Conservation (phyloP, 2,329 filamentous ascomycete species). For the Aureobasidium musti region DNA sequence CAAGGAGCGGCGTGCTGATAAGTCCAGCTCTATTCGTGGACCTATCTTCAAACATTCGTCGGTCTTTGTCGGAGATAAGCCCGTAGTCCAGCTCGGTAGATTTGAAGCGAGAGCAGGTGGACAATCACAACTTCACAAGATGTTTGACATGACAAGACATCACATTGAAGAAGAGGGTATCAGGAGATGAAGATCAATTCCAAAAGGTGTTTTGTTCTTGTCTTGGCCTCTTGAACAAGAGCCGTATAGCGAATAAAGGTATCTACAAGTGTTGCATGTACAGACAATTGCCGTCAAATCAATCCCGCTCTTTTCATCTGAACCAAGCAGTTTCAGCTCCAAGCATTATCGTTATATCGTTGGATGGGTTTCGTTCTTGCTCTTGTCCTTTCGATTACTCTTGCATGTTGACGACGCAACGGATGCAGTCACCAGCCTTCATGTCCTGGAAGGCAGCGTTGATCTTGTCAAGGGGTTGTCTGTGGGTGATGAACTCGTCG, state of each 20-base stretch:
- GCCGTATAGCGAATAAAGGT: conserved; percentile 14
- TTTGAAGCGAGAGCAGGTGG: not conserved
- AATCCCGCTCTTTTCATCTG: conserved; percentile 8
- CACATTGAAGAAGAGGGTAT: not conserved
- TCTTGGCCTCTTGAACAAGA: conserved; percentile 1
- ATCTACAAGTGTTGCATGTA: conserved; percentile 24
- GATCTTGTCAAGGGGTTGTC: conserved; percentile 77
- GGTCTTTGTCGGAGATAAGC: conserved; percentile 2
- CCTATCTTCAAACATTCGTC: not conserved
- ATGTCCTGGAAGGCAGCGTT: conserved; percentile 90
- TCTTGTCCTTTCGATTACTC: conserved; percentile 12
- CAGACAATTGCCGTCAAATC: conserved; percentile 5
- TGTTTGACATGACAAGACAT: not conserved
- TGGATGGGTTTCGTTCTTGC: conserved; percentile 15
- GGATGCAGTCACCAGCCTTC: conserved; percentile 96
- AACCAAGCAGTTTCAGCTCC: conserved; percentile 21
- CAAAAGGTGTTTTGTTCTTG: conserved; percentile 19
- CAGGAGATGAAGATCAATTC: not conserved
- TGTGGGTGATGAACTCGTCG: conserved; percentile 98
- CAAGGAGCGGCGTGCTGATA: not conserved
- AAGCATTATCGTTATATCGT: conserved; percentile 28
- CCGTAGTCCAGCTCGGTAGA: not conserved
- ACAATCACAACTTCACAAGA: not conserved
- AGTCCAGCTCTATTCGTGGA: not conserved
- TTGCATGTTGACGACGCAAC: conserved; percentile 76